A percentile compares a stretch with the other conserved stretches of the same genome.
phyloP scores from a whole-genome alignment of 306 rosid species.

The Quillaja saponaria region DNA sequence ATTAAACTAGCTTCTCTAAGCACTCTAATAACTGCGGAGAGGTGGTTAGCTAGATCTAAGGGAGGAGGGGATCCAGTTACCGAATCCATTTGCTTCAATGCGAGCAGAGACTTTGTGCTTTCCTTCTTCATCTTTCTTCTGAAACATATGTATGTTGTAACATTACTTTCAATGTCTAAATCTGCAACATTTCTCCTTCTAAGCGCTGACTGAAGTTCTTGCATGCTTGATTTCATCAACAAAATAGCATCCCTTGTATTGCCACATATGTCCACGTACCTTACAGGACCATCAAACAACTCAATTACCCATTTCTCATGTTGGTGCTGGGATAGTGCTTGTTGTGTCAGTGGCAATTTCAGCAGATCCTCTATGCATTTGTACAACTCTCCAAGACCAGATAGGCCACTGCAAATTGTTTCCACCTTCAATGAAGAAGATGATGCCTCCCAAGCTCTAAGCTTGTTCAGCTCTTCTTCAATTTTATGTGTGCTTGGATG shows the following conservation, averaged over 20 bases:
- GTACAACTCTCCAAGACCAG: constrained; percentile 48
- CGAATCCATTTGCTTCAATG: constrained; percentile 45
- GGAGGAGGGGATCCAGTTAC: constrained; percentile 31
- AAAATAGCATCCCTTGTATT: constrained; percentile 49
- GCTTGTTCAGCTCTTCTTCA: constrained; percentile 60
- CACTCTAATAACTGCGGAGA: constrained; percentile 51
- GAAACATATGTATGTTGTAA: constrained; percentile 35
- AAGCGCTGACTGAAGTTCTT: constrained; percentile 60
- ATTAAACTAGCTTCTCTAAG: constrained; percentile 60
- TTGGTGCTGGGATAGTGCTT: constrained; percentile 51
- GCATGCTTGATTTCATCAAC: constrained; percentile 43
- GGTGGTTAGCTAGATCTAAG: constrained; percentile 39
- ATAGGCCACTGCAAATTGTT: constrained; percentile 40
- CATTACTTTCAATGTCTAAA: constrained; percentile 35
- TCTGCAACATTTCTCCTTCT: constrained; percentile 58
- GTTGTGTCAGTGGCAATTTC: constrained; percentile 53
- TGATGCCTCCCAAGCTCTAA: constrained; percentile 46
- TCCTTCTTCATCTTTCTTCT: constrained; percentile 52
- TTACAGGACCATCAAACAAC: constrained; percentile 52
- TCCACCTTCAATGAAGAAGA: constrained; percentile 40
- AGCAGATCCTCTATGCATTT: constrained; percentile 52
- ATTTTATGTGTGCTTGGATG: constrained; percentile 62
- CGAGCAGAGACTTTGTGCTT: constrained; percentile 36
- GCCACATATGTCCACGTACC: constrained; percentile 55
- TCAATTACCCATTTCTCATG: constrained; percentile 60